phyloP scores from a whole-genome alignment of 179 eudicot genomes.

The Spinacia oleracea region DNA sequence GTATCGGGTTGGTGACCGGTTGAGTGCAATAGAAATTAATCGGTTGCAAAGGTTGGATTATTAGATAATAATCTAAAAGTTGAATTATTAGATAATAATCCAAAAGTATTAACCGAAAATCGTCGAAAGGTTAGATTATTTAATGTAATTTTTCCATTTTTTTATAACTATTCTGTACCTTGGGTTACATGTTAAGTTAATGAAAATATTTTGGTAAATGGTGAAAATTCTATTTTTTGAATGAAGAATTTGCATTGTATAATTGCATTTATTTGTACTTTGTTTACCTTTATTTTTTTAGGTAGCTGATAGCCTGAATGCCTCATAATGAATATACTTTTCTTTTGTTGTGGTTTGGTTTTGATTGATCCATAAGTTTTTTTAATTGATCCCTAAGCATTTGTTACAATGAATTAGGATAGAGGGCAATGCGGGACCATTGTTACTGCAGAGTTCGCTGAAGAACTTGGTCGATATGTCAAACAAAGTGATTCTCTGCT shows the following conservation, averaged over 20 bases:
- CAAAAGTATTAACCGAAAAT: no score
- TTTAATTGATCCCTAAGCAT: slow-evolving; percentile 13
- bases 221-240: neutral
- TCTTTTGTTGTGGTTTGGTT: neutral
- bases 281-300: neutral
- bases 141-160: no score
- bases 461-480: slow-evolving; percentile 22
- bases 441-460: slow-evolving; percentile 23
- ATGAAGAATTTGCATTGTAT: neutral
- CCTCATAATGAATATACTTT: no score
- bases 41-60: no score
- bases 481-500: slow-evolving; percentile 23
- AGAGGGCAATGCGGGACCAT: slow-evolving; percentile 38
- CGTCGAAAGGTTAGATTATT: no score
- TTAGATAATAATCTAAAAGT: no score
- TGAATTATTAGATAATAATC: no score
- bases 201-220: neutral
- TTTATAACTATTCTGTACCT: no score
- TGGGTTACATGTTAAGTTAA: no score
- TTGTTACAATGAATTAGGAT: slow-evolving; percentile 53
- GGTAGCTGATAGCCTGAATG: slow-evolving; percentile 12
- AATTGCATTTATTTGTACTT: neutral
- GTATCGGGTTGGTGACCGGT: no score
- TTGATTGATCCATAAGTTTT: no score
- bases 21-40: no score